Base-by-base conservation (phyloP, 371 early-diverging fungal species). In the Mortierella sp. region DNA sequence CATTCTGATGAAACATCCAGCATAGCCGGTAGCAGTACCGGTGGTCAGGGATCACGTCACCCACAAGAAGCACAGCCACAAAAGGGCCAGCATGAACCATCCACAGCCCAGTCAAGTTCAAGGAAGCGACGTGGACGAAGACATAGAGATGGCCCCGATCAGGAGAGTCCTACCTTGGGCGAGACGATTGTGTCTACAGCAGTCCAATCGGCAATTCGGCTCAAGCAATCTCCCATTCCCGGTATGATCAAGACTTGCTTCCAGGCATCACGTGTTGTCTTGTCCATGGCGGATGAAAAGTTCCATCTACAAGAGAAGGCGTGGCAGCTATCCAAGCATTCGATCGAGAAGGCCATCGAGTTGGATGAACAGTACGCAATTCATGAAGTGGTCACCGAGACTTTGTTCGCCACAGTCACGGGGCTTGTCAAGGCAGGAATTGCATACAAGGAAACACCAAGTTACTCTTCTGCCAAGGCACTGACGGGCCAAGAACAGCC, bases 211-310 rank as follows among this genome's bases (percentile, higher is more conserved):
- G 90, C 90, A 10, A 80, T 89, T 19, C 84, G 85, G 19, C 68
- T 89, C 19, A 89, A 89, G 65, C 84, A 86, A 50, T 87, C 87
- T 10, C 90, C 87, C 17, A 85, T 89, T 29, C 90, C 90, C 51
- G 87, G 86, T 59, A 81, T 83, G 19, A 56, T 89, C 43, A 62
- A 79, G 12, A 71, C 77, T 10, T 80, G 80, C 14, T 39, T 84
- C 45, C 73, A 79, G 24, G 79, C 72, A 24, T 81, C 84, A 2
- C 43, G 83, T 2, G 46, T 70, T 8, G 54, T 79, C n/a, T 47
- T 84, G 2, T 67, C 80, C 39, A 60, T 48, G 13, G 78, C 88
- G 34, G 89, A 89, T 57, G 70, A 82, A 37, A 71, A 70, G 28
- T 82, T 83, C 54, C 79, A 80, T 40, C 59, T 89, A 17, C 82